Conservation (phyloP, 2,329 filamentous ascomycete species). For the Neonectria faginata region DNA sequence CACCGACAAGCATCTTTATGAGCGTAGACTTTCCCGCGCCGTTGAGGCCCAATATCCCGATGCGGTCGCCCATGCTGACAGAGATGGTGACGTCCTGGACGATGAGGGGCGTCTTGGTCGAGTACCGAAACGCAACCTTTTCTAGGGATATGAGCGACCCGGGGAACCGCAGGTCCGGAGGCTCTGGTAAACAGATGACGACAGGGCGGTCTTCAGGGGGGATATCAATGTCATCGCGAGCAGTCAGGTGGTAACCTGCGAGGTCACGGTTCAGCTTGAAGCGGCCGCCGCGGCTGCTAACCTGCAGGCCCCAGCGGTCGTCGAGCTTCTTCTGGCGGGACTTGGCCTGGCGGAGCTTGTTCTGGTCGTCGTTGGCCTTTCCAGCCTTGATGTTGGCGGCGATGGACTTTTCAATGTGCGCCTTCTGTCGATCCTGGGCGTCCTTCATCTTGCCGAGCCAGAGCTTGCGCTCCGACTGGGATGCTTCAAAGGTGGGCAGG, state of each 20-base stretch:
- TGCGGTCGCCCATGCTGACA: constrained; percentile 77
- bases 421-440: constrained; percentile 82
- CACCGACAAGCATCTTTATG: constrained; percentile 75
- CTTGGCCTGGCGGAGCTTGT: constrained; percentile 87
- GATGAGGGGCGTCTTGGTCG: constrained; percentile 52
- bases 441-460: constrained; percentile 82
- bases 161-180: constrained; percentile 78
- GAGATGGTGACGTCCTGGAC: constrained; percentile 75
- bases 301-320: constrained; percentile 81
- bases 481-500: constrained; percentile 76
- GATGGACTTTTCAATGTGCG: constrained; percentile 84
- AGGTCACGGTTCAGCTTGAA: constrained; percentile 87
- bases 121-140: constrained; percentile 74
- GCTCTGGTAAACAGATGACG: constrained; percentile 68
- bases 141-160: constrained; percentile 80
- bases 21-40: constrained; percentile 86
- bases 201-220: constrained; percentile 71
- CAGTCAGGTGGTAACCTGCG: constrained; percentile 68
- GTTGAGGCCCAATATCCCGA: constrained; percentile 83
- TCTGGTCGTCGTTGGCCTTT: constrained; percentile 82
- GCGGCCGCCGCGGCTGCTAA: constrained; percentile 75
- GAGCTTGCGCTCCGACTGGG: constrained; percentile 74
- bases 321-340: constrained; percentile 87
- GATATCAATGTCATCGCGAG: constrained; percentile 77
- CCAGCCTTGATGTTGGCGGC: constrained; percentile 79